phyloP scores from a whole-genome alignment of 202 grass and related monocot species.

The Setaria italica region DNA sequence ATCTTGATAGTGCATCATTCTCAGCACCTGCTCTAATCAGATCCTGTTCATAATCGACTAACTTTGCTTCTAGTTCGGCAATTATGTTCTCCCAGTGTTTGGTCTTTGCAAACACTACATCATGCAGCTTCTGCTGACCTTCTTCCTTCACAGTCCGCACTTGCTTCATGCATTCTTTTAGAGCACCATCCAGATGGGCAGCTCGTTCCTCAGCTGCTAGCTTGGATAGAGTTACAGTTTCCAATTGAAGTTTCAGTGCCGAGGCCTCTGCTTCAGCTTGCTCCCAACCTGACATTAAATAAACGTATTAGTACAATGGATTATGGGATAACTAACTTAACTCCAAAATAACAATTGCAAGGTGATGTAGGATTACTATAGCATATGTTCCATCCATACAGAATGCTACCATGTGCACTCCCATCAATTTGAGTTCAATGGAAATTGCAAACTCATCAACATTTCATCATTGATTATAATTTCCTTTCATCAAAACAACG shows the following conservation, averaged over 20 bases:
- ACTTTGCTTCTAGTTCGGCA: constrained; percentile 74
- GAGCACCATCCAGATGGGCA: constrained; percentile 89
- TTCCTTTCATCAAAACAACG: constrained; percentile 29
- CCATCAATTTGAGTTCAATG: not conserved
- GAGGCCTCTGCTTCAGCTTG: constrained; percentile 97
- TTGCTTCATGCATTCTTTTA: constrained; percentile 99
- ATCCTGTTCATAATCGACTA: constrained; percentile 88
- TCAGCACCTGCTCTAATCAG: constrained; percentile 85
- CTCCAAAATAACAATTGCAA: not conserved
- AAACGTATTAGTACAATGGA: constrained; percentile 31
- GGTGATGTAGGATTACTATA: not conserved
- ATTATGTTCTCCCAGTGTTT: constrained; percentile 93
- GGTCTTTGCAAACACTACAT: constrained; percentile 91
- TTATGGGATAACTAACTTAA: not conserved
- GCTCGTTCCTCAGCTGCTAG: constrained; percentile 82
- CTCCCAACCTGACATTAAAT: constrained; percentile 86
- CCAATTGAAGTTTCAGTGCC: constrained; percentile 90
- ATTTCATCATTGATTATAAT: not conserved
- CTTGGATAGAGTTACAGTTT: constrained; percentile 88
- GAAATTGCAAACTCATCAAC: not conserved
- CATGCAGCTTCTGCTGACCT: constrained; percentile 92
- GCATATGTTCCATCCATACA: not conserved
- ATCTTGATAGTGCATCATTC: constrained; percentile 81
- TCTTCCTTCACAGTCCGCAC: constrained; percentile 93
- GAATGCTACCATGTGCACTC: not conserved